A percentile compares a stretch with the other conserved stretches of the same genome.
Conservation (phyloP, 306 rosid genomes). For the Echinosophora koreensis region DNA sequence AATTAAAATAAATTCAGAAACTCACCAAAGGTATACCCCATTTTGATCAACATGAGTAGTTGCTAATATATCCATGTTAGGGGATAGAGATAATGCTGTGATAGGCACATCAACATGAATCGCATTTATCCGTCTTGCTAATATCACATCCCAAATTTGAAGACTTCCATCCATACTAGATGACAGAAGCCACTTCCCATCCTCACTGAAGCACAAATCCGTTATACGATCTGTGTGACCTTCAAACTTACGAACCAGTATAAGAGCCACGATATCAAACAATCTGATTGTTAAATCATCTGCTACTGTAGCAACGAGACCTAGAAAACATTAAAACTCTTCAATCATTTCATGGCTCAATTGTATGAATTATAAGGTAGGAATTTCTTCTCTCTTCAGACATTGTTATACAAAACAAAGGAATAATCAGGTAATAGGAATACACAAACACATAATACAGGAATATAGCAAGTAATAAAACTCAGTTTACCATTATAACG, state of each 20-base stretch:
- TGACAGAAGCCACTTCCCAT: conserved; percentile 95
- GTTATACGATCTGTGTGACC: conserved; percentile 94
- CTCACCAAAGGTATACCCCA: conserved; percentile 92
- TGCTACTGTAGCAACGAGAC: conserved; percentile 87
- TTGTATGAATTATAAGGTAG: conserved; percentile 22
- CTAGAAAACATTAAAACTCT: conserved; percentile 56
- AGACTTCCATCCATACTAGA: conserved; percentile 98
- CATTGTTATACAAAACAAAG: neutral
- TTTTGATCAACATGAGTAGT: conserved; percentile 94
- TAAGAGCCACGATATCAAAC: conserved; percentile 83
- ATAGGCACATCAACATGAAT: conserved; percentile 80
- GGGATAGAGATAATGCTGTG: conserved; percentile 86
- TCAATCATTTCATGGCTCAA: conserved; percentile 33
- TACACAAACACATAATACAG: conserved; percentile 16
- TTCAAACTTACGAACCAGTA: conserved; percentile 90
- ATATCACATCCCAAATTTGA: conserved; percentile 90
- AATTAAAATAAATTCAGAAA: conserved; percentile 38
- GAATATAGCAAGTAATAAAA: conserved; percentile 22
- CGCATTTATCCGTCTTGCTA: conserved; percentile 90
- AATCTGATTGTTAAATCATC: conserved; percentile 78
- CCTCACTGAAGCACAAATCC: conserved; percentile 96
- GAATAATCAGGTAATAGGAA: neutral
- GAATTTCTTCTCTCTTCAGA: conserved; percentile 27
- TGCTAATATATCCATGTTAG: conserved; percentile 92
- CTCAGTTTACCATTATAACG: conserved; percentile 76